Evolutionary conservation across 1,139 yeast genomes (phyloP), one percentile per base, ranked within the genome.

Genomic region (Hyphopichia burtonii): DNA sequence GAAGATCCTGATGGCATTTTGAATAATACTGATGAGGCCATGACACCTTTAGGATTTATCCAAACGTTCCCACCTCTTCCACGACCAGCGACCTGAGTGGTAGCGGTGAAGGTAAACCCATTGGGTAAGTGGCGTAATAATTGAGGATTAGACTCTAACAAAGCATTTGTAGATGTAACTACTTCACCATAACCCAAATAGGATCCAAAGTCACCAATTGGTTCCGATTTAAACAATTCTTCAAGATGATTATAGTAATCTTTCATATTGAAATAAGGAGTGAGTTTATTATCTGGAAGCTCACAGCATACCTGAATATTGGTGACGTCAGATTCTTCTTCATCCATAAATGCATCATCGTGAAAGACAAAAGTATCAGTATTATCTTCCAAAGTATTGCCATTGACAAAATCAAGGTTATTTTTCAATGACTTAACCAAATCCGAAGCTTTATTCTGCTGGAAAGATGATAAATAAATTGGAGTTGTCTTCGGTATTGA

Each of bases 21-120:
- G 48, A 89, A 63, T 6, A 89, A 76, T 1, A 82, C 76, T 0
- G 97, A 88, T 27, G 83, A 79, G 0, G 98, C 96, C 61, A 90
- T 66, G 0, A 90, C 96, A 7, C 99, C 99, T 31, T 78, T 76
- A 1, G 99, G 99, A 51, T 89, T 91, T 20, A 94, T 83, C 99
- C 99, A 94, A 1, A 83, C 83, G 53, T 94, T 94, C 2, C 94
- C 95, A 6, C 97, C 96, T 45, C 99, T 78, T 1, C 99, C 99
- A 40, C 94, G 74, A 1, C 99, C 99, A 0, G 90, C 78, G 1
- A 88, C 83, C 59, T 94, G 99, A 2, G 86, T 79, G 1, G 93
- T 82, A 1, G 94, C 96, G 3, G 85, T 76, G n/a, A 82, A 68
- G 0, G 85, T 70, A 37, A 83, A 72, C 0, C 96, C 96, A 34